Evolutionary conservation across 129 eudicot genomes (phyloP).

Genomic region (Lactuca saligna): DNA sequence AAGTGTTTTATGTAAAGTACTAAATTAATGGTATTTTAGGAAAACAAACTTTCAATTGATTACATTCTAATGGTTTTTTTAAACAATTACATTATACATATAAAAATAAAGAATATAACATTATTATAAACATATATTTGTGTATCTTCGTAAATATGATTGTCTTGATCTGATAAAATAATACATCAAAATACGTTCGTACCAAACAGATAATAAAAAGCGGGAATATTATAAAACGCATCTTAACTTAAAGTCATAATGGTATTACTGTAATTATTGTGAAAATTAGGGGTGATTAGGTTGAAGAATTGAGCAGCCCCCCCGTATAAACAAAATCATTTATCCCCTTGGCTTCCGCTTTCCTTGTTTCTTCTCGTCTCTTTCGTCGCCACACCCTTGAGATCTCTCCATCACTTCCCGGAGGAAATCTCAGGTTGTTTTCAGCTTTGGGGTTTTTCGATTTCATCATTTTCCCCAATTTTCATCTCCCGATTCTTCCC

Average conservation of each 20-base stretch:
- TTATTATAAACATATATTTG: no score
- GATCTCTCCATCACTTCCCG: slow-evolving; percentile 27
- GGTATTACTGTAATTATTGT: slow-evolving; percentile 3
- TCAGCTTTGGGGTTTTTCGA: slow-evolving; percentile 6
- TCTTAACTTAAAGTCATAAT: not conserved
- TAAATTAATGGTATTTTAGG: no score
- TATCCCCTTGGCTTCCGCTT: not conserved
- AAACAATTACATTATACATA: no score
- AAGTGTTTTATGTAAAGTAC: no score
- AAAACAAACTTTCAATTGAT: not conserved
- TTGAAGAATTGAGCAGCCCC: slow-evolving; percentile 22
- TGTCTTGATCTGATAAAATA: not conserved
- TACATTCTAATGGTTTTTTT: not conserved
- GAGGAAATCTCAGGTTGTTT: slow-evolving; percentile 15
- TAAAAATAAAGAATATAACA: no score
- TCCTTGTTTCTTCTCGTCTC: slow-evolving; percentile 21
- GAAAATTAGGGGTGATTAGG: not conserved
- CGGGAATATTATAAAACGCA: not conserved
- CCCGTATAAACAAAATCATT: slow-evolving; percentile 17
- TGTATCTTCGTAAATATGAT: not conserved
- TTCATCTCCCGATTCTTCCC: not conserved
- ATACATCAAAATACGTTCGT: no score
- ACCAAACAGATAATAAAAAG: not conserved
- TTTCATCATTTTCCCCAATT: not conserved
- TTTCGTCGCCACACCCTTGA: slow-evolving; percentile 23